A percentile compares a stretch with the other conserved stretches of the same genome.
These are phyloP conservation scores for Wickerhamiella parazyma DNA, from an alignment of 805 yeast genomes.

Conservation along the genomic window DNA sequence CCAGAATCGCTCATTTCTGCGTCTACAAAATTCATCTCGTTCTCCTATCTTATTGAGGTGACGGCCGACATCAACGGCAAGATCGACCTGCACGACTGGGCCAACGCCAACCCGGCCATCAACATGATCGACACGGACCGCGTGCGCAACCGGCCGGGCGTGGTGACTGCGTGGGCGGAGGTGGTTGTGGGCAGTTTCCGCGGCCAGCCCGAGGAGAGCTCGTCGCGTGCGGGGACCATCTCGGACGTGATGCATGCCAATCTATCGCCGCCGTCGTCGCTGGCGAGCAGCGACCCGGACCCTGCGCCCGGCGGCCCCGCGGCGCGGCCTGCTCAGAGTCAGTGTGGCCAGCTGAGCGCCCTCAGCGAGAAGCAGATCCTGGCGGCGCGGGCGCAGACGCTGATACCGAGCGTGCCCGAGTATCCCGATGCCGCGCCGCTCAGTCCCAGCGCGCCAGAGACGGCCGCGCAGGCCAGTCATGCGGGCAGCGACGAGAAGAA, in stretches of 20 bases:
- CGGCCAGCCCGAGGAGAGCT: background rate
- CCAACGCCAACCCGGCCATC: conserved; percentile 14
- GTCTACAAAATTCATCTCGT: conserved; percentile 54
- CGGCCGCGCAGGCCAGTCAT: background rate
- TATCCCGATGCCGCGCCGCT: background rate
- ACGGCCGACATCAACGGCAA: conserved; percentile 66
- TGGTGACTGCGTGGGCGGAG: conserved; percentile 68
- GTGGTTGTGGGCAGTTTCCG: conserved; percentile 70
- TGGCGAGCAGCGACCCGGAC: background rate
- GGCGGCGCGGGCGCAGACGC: conserved; percentile 3
- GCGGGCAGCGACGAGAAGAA: background rate
- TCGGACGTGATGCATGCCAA: conserved; percentile 6
- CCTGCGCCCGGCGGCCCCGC: no score
- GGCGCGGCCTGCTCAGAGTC: no score
- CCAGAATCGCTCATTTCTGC: conserved; percentile 80
- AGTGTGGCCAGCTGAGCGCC: background rate
- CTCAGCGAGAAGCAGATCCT: conserved; percentile 3
- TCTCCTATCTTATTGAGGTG: conserved; percentile 76
- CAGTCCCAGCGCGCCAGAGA: background rate
- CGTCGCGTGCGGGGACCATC: background rate
- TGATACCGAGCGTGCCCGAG: conserved; percentile 5
- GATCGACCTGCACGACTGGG: conserved; percentile 25
- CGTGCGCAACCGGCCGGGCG: conserved; percentile 60
- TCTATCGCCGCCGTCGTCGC: conserved; percentile 5
- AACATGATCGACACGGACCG: conserved; percentile 56